Evolutionary conservation across 305 asterid species (phyloP).

Genomic region (Fraxinus sp.): DNA sequence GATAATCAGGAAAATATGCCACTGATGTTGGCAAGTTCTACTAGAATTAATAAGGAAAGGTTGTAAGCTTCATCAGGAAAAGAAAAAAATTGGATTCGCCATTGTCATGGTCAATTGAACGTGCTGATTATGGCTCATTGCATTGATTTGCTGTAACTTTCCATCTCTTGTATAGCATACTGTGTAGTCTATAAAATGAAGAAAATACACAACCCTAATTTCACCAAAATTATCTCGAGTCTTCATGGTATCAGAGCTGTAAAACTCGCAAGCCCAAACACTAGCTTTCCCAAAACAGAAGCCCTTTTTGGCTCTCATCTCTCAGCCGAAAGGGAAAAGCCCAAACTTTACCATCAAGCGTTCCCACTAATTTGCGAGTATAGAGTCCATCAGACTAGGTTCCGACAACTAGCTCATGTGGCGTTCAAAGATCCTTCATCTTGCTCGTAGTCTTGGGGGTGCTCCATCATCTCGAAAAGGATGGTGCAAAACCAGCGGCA

Average conservation of each 20-base stretch:
- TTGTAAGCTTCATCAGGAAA: background rate
- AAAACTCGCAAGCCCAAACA: background rate
- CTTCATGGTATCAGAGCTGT: background rate
- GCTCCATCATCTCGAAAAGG: background rate
- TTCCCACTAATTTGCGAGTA: background rate
- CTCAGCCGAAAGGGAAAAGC: background rate
- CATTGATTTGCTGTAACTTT: background rate
- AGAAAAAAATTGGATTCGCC: background rate
- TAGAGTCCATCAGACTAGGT: background rate
- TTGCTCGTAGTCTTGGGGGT: background rate
- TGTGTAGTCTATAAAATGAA: background rate
- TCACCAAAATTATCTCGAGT: background rate
- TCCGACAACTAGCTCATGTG: background rate
- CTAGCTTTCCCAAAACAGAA: background rate
- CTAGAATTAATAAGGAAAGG: background rate
- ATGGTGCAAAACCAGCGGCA: background rate
- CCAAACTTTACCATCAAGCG: background rate
- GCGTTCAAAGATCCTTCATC: background rate
- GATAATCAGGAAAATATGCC: background rate
- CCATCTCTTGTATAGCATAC: background rate
- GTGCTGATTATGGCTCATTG: background rate
- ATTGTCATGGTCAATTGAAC: background rate
- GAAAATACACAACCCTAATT: background rate
- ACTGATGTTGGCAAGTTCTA: background rate
- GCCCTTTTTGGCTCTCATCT: background rate